Percentiles rank a stretch among this genome's conserved stretches.
Conservation (phyloP, 2,329 filamentous ascomycete species). For the Nemania abortiva region DNA sequence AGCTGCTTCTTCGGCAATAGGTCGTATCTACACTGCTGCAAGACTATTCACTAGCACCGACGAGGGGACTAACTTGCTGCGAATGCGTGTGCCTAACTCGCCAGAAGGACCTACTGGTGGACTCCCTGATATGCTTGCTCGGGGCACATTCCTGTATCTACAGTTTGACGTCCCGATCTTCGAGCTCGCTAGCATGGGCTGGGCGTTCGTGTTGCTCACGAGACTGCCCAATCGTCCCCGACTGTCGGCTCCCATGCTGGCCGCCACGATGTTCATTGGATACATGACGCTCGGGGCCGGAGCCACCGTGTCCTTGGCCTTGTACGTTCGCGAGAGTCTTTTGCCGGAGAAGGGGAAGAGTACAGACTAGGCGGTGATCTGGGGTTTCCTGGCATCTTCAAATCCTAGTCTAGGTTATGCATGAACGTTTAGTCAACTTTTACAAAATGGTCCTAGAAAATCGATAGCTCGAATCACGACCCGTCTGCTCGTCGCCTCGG, state of each 20-base stretch:
- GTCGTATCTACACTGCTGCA: slow-evolving; percentile 40
- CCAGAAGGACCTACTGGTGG: slow-evolving; percentile 38
- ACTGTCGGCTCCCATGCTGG: slow-evolving; percentile 28
- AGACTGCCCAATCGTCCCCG: slow-evolving; percentile 20
- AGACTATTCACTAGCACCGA: slow-evolving; percentile 35
- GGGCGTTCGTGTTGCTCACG: slow-evolving; percentile 43
- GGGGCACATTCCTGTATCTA: slow-evolving; percentile 46
- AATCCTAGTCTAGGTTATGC: slow-evolving; percentile 19
- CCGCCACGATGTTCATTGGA: slow-evolving; percentile 30
- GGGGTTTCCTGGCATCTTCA: slow-evolving; percentile 9
- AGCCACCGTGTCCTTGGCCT: slow-evolving; percentile 42
- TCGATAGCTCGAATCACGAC: slow-evolving; percentile 1
- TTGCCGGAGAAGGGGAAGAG: slow-evolving; percentile 35
- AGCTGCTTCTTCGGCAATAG: slow-evolving; percentile 38
- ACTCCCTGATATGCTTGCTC: slow-evolving; percentile 35
- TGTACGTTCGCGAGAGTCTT: slow-evolving; percentile 39
- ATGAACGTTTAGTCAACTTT: slow-evolving; percentile 16
- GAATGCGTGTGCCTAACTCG: slow-evolving; percentile 42
- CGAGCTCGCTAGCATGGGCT: slow-evolving; percentile 42
- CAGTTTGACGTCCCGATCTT: slow-evolving; percentile 49
- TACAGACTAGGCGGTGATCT: slow-evolving; percentile 19
- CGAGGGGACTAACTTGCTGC: slow-evolving; percentile 33
- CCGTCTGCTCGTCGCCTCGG: not conserved
- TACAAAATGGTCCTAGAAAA: not conserved
- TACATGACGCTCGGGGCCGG: slow-evolving; percentile 41